Percentiles rank a stretch among this genome's conserved stretches.
Evolutionary conservation across 78 protist genomes (phyloP).

Genomic region (Dictyostelium intermedium): DNA sequence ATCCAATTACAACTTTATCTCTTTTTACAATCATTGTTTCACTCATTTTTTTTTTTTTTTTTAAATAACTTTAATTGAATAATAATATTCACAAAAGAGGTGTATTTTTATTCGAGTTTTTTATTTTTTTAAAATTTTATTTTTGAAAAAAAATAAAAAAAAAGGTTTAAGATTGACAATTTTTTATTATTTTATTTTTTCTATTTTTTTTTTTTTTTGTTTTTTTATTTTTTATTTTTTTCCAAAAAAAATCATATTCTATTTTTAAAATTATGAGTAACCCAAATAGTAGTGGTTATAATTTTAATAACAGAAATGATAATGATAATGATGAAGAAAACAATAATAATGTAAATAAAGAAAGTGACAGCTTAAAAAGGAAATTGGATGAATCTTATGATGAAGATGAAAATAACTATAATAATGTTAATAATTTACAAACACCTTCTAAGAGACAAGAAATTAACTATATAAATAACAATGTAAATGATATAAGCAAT

Average conservation of each 20-base stretch:
- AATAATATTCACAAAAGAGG: not conserved
- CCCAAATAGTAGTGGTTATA: not conserved
- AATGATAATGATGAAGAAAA: not conserved
- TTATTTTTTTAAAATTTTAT: too few relatives aligned
- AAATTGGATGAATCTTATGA: not conserved
- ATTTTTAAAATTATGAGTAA: not conserved
- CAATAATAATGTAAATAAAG: not conserved
- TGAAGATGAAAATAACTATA: not conserved
- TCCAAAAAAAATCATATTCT: not conserved
- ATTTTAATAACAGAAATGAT: not conserved
- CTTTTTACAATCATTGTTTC: not conserved
- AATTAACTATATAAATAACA: not conserved
- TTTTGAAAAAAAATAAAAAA: not conserved
- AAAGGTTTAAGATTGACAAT: not conserved
- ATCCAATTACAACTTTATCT: constrained; percentile 60
- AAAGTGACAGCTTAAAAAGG: not conserved
- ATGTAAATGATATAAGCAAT: not conserved
- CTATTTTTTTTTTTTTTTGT: not conserved
- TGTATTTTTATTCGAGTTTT: not conserved
- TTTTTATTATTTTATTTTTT: not conserved
- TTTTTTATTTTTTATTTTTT: not conserved
- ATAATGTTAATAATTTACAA: not conserved
- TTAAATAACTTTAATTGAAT: not conserved
- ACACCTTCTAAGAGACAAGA: not conserved
- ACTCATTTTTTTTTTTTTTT: not conserved